phyloP scores from a whole-genome alignment of 345 rosid species.

The Salix caprea region DNA sequence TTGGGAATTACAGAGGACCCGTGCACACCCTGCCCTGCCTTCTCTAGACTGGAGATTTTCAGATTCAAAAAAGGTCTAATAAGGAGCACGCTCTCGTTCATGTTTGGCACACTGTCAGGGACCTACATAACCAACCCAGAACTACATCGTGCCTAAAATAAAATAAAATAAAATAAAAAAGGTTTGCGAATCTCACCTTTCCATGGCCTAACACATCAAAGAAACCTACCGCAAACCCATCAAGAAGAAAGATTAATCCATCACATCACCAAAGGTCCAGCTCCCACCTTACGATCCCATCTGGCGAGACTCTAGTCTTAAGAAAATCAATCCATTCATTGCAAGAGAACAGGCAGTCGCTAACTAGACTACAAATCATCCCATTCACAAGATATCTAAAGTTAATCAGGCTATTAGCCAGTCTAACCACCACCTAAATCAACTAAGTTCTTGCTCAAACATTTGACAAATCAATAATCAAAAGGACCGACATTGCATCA shows the following conservation, averaged over 20 bases:
- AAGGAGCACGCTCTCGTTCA: conserved; percentile 3
- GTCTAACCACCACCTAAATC: background rate
- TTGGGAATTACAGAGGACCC: background rate
- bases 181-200: conserved; percentile 21
- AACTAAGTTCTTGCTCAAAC: background rate
- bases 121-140: conserved; percentile 46
- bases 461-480: background rate
- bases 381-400: background rate
- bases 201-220: conserved; percentile 40
- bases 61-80: conserved; percentile 1
- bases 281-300: background rate
- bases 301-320: background rate
- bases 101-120: conserved; percentile 1
- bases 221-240: conserved; percentile 35
- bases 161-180: background rate
- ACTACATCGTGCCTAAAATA: conserved; percentile 40
- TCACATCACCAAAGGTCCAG: background rate
- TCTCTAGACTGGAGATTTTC: background rate
- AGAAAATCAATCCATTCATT: background rate
- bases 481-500: background rate
- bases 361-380: background rate
- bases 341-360: background rate
- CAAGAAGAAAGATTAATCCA: conserved; percentile 4
- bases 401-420: background rate
- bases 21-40: background rate